phyloP scores from a whole-genome alignment of 1,284 basidiomycete genomes.

The Takashimella koratensis region DNA sequence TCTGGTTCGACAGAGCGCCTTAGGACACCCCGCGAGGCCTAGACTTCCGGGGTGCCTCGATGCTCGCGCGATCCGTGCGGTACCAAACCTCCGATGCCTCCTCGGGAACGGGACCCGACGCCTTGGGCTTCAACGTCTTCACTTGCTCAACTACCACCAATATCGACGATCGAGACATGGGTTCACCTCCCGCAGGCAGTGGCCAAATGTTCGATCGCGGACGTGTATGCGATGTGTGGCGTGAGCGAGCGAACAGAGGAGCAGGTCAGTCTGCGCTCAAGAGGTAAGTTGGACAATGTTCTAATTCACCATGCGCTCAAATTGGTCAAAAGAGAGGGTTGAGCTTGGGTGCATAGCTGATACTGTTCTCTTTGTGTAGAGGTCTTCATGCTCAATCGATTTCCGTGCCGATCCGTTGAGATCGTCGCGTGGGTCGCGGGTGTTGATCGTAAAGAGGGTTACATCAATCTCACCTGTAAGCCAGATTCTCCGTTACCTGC shows the following conservation, averaged over 20 bases:
- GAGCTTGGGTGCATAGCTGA: too few relatives aligned
- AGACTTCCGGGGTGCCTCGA: too few relatives aligned
- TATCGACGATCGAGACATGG: constrained; percentile 29
- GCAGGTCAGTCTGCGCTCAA: background rate
- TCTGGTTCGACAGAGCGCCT: too few relatives aligned
- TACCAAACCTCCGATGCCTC: too few relatives aligned
- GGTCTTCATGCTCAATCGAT: constrained; percentile 34
- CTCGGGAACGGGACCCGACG: too few relatives aligned
- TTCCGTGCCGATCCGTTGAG: constrained; percentile 38
- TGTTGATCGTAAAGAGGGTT: constrained; percentile 34
- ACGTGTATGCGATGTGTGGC: constrained; percentile 27
- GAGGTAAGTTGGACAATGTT: too few relatives aligned
- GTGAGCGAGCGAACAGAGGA: constrained; percentile 6
- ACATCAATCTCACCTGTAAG: constrained; percentile 28
- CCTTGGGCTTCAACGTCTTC: background rate
- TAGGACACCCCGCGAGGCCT: too few relatives aligned
- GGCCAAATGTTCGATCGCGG: constrained; percentile 33
- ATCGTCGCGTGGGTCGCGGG: constrained; percentile 43
- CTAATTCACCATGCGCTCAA: too few relatives aligned
- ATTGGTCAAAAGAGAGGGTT: too few relatives aligned
- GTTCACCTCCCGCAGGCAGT: constrained; percentile 37
- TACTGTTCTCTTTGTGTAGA: constrained; percentile 29
- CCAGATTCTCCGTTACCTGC: background rate
- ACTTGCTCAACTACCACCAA: constrained; percentile 15
- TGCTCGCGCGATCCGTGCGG: too few relatives aligned